Conservation (phyloP, 2,329 filamentous ascomycete species). For the Stromatinia cepivora region DNA sequence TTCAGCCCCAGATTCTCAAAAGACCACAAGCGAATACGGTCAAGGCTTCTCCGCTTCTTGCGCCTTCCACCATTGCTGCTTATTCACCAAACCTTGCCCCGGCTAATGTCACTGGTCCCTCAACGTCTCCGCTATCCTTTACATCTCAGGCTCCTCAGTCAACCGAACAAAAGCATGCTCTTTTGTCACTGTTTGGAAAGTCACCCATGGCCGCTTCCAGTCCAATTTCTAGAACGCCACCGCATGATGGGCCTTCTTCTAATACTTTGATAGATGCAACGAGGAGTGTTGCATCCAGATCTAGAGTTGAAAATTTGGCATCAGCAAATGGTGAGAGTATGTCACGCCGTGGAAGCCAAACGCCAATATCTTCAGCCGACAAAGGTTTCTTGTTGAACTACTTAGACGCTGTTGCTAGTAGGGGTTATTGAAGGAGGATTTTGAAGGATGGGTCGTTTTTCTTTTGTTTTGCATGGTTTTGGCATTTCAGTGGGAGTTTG, state of each 20-base stretch:
- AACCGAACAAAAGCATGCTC: constrained; percentile 48
- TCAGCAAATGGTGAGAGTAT: constrained; percentile 32
- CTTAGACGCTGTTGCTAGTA: constrained; percentile 53
- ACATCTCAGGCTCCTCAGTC: constrained; percentile 43
- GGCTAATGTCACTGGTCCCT: constrained; percentile 3
- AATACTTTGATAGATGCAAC: constrained; percentile 26
- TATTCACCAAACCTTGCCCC: constrained; percentile 32
- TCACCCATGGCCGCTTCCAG: constrained; percentile 22
- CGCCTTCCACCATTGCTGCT: constrained; percentile 33
- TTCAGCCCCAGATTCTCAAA: constrained; percentile 55
- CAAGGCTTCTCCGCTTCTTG: constrained; percentile 15
- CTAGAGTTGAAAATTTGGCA: constrained; percentile 38
- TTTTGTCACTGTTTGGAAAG: constrained; percentile 42
- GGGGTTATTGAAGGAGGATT: constrained; percentile 18
- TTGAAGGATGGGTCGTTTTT: not conserved
- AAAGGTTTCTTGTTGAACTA: constrained; percentile 77
- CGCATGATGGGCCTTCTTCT: constrained; percentile 23
- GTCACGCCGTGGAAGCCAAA: constrained; percentile 50
- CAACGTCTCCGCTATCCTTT: constrained; percentile 14
- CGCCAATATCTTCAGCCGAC: constrained; percentile 66
- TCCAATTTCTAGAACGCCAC: constrained; percentile 20
- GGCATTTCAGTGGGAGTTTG: constrained; percentile 17
- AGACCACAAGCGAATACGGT: constrained; percentile 46
- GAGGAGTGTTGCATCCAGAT: constrained; percentile 28
- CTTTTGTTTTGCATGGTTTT: constrained; percentile 16